Conservation (phyloP, 495 filamentous ascomycete species). For the Opeltia flavorubescens region DNA sequence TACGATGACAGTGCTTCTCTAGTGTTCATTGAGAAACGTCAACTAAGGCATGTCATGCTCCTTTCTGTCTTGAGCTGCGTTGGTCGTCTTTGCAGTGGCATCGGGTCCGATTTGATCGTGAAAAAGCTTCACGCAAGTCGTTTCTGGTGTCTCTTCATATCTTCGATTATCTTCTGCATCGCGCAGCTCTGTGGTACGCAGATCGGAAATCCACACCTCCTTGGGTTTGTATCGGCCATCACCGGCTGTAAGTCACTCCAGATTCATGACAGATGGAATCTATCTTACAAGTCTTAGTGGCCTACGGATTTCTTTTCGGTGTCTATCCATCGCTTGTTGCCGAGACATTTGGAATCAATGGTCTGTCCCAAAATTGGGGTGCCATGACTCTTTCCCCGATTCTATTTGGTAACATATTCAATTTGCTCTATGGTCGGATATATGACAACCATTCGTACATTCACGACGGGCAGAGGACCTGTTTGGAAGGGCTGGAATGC, state of each 20-base stretch:
- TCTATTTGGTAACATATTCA: slow-evolving; percentile 79
- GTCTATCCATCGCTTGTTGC: slow-evolving; percentile 86
- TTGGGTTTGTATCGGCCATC: slow-evolving; percentile 64
- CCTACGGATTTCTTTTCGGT: slow-evolving; percentile 89
- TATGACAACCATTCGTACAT: slow-evolving; percentile 67
- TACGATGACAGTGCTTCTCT: slow-evolving; percentile 61
- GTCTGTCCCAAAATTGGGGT: slow-evolving; percentile 88
- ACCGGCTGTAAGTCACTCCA: slow-evolving; percentile 38
- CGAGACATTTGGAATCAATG: slow-evolving; percentile 79
- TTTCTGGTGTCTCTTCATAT: slow-evolving; percentile 76
- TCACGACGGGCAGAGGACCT: slow-evolving; percentile 58
- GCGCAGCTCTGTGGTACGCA: slow-evolving; percentile 68
- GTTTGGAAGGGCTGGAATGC: slow-evolving; percentile 64
- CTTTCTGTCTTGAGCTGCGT: slow-evolving; percentile 73
- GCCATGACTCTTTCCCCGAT: slow-evolving; percentile 82
- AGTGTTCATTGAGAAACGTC: slow-evolving; percentile 65
- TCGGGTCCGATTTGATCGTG: slow-evolving; percentile 80
- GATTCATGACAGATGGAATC: neutral
- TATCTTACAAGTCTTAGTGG: slow-evolving; percentile 27
- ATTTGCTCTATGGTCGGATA: slow-evolving; percentile 69
- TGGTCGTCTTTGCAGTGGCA: slow-evolving; percentile 67
- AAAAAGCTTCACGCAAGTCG: slow-evolving; percentile 66
- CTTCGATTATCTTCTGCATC: slow-evolving; percentile 59
- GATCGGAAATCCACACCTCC: slow-evolving; percentile 66
- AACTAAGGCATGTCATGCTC: slow-evolving; percentile 87